These are phyloP conservation scores for Cydonia oblonga DNA, from an alignment of 331 rosid genomes.

Conservation along the genomic window DNA sequence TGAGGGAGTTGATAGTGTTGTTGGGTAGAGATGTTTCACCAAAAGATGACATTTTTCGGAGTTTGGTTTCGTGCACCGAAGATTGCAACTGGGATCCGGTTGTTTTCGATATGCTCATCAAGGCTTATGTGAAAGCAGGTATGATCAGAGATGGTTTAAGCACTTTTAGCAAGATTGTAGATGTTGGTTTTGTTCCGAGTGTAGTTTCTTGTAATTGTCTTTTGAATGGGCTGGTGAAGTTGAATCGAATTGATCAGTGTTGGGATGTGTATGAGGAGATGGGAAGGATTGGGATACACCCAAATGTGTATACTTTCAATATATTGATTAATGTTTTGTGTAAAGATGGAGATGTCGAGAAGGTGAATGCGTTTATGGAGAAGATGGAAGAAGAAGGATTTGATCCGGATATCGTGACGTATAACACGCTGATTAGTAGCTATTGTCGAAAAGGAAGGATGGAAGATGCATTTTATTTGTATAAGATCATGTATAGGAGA, in stretches of 20 bases:
- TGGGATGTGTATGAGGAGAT: slow-evolving; percentile 82
- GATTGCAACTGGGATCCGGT: slow-evolving; percentile 82
- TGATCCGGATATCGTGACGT: slow-evolving; percentile 68
- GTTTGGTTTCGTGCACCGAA: slow-evolving; percentile 34
- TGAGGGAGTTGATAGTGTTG: slow-evolving; percentile 46
- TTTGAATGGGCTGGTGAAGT: slow-evolving; percentile 46
- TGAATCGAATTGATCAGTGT: slow-evolving; percentile 38
- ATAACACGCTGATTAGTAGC: slow-evolving; percentile 61
- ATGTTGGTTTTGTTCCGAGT: slow-evolving; percentile 56
- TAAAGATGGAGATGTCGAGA: slow-evolving; percentile 42
- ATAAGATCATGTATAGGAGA: slow-evolving; percentile 73
- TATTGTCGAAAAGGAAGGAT: slow-evolving; percentile 67
- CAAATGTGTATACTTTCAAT: slow-evolving; percentile 65
- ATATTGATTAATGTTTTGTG: slow-evolving; percentile 66
- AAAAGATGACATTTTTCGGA: slow-evolving; percentile 34
- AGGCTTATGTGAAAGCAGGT: slow-evolving; percentile 65
- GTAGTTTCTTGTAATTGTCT: slow-evolving; percentile 58
- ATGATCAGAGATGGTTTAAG: slow-evolving; percentile 53
- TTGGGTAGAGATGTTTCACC: slow-evolving; percentile 20
- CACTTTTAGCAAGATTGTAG: slow-evolving; percentile 47
- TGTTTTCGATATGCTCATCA: slow-evolving; percentile 61
- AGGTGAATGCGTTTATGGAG: slow-evolving; percentile 65
- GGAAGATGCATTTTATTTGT: slow-evolving; percentile 64
- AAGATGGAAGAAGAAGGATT: slow-evolving; percentile 93
- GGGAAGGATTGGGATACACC: slow-evolving; percentile 63